These are phyloP conservation scores for Theileria orientalis DNA, from an alignment of 169 alveolate genomes.

Conservation along the genomic window DNA sequence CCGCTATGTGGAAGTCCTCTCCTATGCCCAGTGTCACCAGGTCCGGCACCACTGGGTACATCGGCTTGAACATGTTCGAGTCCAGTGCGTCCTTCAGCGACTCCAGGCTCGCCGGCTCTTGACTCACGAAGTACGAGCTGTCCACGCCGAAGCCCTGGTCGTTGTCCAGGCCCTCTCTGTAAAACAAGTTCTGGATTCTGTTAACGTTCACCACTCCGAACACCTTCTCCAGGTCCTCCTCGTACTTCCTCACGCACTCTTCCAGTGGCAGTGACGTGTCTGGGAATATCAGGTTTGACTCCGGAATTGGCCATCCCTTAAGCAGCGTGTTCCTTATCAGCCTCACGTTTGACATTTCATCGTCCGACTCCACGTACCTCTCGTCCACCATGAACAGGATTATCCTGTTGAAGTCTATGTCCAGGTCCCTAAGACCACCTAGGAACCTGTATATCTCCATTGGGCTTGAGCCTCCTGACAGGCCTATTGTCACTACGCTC, in stretches of 20 bases:
- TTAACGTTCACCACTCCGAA: constrained; percentile 40
- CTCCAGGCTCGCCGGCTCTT: not conserved
- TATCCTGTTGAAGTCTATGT: constrained; percentile 56
- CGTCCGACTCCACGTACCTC: constrained; percentile 58
- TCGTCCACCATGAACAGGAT: constrained; percentile 62
- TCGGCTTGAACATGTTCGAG: not conserved
- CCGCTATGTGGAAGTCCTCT: constrained; percentile 66
- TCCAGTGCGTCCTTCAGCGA: not conserved
- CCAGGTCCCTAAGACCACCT: constrained; percentile 42
- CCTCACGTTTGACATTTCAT: constrained; percentile 59
- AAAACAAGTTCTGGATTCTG: not conserved
- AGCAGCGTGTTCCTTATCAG: constrained; percentile 59
- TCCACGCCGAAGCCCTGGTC: not conserved
- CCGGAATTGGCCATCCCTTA: constrained; percentile 65
- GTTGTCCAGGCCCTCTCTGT: not conserved
- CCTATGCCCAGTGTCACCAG: constrained; percentile 65
- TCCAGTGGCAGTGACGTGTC: constrained; percentile 60
- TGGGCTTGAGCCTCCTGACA: constrained; percentile 63
- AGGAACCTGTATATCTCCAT: constrained; percentile 32
- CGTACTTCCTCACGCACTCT: constrained; percentile 61
- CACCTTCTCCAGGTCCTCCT: constrained; percentile 46
- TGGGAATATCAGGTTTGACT: constrained; percentile 54
- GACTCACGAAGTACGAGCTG: not conserved
- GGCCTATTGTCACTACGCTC: constrained; percentile 47
- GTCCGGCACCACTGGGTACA: constrained; percentile 36